Evolutionary conservation across 106 monocot genomes (phyloP), one percentile per base, ranked within the genome.

Genomic region (Ottelia alismoides): DNA sequence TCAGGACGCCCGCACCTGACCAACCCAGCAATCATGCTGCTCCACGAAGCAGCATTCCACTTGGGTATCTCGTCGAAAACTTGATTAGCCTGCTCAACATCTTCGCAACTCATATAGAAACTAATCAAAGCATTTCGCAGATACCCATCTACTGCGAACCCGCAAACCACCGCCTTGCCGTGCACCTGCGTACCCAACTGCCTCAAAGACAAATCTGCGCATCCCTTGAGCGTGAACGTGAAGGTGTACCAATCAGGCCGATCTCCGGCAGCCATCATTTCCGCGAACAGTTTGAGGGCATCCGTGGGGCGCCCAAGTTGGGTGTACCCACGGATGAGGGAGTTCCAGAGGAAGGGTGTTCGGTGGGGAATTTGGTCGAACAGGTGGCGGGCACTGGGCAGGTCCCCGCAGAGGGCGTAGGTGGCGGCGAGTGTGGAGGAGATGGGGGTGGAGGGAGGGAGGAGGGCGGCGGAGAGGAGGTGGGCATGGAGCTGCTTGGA

Each of bases 181-280:
- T 89, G 89, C 14, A 77, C 35, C 49, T 56, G 58, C 2, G 27
- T 28, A 9, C 75, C 77, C 18, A 53, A 22, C 16, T 43, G 30
- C 25, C 48, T 12, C 17, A 65, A 27, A 10, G 32, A 45, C 18
- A 70, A 58, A 25, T 75, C 69, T 4, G 72, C 65, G 46, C 89
- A 83, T 2, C 80, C 89, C 66, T 80, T 89, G 65, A 83, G 62
- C 14, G 60, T 71, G 52, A 89, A 89, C 1, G 83, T 77, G 80
- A 64, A 89, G 25, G 83, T 76, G 59, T 74, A 72, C 62, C 71
- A 64, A 44, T 87, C 74, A 2, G 81, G 72, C 0, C 46, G 55
- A 22, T 6, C 16, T 3, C 51, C 59, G 1, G 68, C 46, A 22
- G 63, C 28, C n/a, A 51, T 18, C 83, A 89, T 77, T 44, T 26